Conservation (phyloP, 2,329 filamentous ascomycete genomes). For the Onygenales sp. region DNA sequence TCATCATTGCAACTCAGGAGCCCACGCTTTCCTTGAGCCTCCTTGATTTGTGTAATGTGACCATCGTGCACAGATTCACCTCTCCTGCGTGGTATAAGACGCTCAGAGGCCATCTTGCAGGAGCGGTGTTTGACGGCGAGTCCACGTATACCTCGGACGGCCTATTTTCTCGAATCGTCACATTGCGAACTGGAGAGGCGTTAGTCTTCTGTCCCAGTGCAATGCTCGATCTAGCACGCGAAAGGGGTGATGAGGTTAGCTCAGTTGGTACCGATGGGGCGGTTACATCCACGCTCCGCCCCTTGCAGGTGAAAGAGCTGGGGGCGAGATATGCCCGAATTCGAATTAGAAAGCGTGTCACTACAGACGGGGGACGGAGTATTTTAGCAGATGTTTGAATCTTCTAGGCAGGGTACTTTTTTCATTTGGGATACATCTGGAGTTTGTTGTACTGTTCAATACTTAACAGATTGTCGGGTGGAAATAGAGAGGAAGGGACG, state of each 20-base stretch:
- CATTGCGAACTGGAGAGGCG: conserved; percentile 39
- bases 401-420: conserved; percentile 5
- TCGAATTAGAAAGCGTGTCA: conserved; percentile 31
- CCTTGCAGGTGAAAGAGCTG: conserved; percentile 12
- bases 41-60: conserved; percentile 62
- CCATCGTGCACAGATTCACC: conserved; percentile 62
- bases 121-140: conserved; percentile 14
- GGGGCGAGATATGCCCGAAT: conserved; percentile 28
- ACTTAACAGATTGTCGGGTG: too few species aligned
- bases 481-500: too few species aligned
- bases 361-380: conserved; percentile 36
- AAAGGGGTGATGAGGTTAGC: not conserved
- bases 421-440: not conserved
- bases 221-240: conserved; percentile 21
- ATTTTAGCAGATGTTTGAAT: conserved; percentile 19
- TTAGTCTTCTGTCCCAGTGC: conserved; percentile 41
- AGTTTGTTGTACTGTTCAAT: not conserved
- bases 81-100: conserved; percentile 53
- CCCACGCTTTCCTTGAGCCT: conserved; percentile 60
- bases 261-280: not conserved
- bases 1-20: conserved; percentile 69
- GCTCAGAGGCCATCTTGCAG: conserved; percentile 41
- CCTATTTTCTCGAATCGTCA: conserved; percentile 39
- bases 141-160: conserved; percentile 13
- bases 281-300: not conserved